Conservation (phyloP, 768 basidiomycete genomes). For the Paxillus ammoniavirescens region DNA sequence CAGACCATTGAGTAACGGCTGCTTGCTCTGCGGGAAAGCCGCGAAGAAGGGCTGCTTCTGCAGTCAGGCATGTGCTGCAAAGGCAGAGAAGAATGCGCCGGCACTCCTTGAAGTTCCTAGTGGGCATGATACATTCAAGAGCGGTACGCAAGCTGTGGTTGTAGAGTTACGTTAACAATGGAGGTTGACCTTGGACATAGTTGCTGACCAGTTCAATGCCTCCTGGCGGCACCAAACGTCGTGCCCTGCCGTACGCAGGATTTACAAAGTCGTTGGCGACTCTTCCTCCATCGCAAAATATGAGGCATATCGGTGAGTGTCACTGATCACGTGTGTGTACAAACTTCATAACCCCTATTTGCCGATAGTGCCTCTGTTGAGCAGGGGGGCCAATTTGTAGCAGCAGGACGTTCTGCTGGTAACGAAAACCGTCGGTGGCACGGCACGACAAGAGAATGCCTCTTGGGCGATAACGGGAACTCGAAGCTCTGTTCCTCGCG, state of each 20-base stretch:
- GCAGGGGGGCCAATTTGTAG: slow-evolving; percentile 54
- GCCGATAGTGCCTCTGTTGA: slow-evolving; percentile 52
- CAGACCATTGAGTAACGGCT: slow-evolving; percentile 43
- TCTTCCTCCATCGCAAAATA: slow-evolving; percentile 51
- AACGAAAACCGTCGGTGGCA: slow-evolving; percentile 79
- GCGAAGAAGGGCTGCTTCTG: slow-evolving; percentile 68
- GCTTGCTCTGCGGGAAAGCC: slow-evolving; percentile 58
- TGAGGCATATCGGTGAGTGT: slow-evolving; percentile 56
- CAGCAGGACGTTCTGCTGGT: slow-evolving; percentile 54
- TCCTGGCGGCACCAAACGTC: slow-evolving; percentile 64
- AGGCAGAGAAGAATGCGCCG: slow-evolving; percentile 54
- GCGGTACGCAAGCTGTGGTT: slow-evolving; percentile 49
- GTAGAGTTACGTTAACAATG: background rate
- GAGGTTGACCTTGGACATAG: slow-evolving; percentile 30
- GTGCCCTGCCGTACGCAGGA: slow-evolving; percentile 55
- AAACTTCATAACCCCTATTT: background rate
- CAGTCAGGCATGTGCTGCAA: slow-evolving; percentile 49
- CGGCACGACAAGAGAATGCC: slow-evolving; percentile 65
- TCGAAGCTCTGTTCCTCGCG: slow-evolving; percentile 48
- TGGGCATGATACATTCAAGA: slow-evolving; percentile 62
- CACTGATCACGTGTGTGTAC: background rate
- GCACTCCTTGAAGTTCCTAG: slow-evolving; percentile 58
- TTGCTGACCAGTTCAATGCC: slow-evolving; percentile 63
- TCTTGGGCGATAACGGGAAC: slow-evolving; percentile 60
- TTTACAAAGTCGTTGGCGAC: slow-evolving; percentile 64